Percentiles rank a stretch among this genome's conserved stretches.
Conservation (phyloP, 768 basidiomycete genomes). For the Leucocoprinus sp. region DNA sequence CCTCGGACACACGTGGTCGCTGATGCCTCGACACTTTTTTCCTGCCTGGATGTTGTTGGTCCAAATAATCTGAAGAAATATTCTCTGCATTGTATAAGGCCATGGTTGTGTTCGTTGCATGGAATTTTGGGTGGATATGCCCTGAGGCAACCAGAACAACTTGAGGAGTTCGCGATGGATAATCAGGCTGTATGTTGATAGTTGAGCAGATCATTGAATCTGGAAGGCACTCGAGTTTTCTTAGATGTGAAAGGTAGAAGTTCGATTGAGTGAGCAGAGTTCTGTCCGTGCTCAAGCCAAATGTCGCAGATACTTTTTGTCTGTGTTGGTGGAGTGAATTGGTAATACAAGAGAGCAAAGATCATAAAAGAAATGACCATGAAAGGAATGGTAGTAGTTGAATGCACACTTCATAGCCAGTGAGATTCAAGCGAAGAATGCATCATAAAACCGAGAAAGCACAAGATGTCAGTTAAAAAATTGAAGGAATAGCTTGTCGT, state of each 20-base stretch:
- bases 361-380: conserved; percentile 14
- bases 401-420: conserved; percentile 2
- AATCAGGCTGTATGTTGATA: conserved; percentile 22
- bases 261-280: conserved; percentile 22
- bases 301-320: conserved; percentile 22
- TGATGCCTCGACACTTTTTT: too few relatives aligned
- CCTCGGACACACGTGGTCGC: too few relatives aligned
- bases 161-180: conserved; percentile 26
- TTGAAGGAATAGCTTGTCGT: too few relatives aligned
- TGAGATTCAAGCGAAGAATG: too few relatives aligned
- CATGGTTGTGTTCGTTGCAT: conserved; percentile 11
- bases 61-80: too few relatives aligned
- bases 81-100: too few relatives aligned
- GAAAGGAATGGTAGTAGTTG: conserved; percentile 2
- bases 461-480: too few relatives aligned
- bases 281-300: conserved; percentile 17
- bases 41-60: too few relatives aligned
- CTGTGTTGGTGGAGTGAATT: conserved; percentile 22
- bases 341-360: conserved; percentile 19
- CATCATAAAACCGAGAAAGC: too few relatives aligned
- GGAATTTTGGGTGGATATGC: conserved; percentile 15
- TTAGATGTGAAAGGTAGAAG: not conserved
- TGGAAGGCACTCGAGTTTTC: conserved; percentile 18
- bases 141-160: conserved; percentile 23
- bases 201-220: conserved; percentile 26